Conservation (phyloP, 192 early-diverging fungal genomes). For the Dispira simplex region DNA sequence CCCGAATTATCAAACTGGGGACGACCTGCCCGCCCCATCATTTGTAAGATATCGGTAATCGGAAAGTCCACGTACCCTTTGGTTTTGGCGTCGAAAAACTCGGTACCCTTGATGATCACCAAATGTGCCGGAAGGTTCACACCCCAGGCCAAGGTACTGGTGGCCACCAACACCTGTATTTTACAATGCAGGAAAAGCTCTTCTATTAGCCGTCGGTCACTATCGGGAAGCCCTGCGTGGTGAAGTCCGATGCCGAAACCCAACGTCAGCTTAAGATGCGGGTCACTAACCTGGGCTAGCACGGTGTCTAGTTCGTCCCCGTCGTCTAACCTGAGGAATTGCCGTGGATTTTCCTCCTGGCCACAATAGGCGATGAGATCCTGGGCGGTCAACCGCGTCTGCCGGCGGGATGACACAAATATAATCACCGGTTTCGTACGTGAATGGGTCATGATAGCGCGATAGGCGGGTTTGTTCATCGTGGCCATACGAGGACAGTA, state of each 20-base stretch:
- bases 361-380: constrained; percentile 90
- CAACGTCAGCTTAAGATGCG: constrained; percentile 57
- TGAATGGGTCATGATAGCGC: constrained; percentile 89
- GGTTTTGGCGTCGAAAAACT: constrained; percentile 86
- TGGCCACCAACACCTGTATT: constrained; percentile 94
- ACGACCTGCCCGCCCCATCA: constrained; percentile 96
- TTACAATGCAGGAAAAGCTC: constrained; percentile 88
- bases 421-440: constrained; percentile 88
- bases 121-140: constrained; percentile 95
- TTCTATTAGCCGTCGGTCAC: constrained; percentile 76
- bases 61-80: constrained; percentile 91
- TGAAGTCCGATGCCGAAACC: constrained; percentile 96
- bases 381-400: constrained; percentile 91
- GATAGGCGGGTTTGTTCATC: constrained; percentile 97
- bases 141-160: constrained; percentile 94
- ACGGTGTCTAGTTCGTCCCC: constrained; percentile 53
- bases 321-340: constrained; percentile 77
- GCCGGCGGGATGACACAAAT: constrained; percentile 94
- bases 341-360: constrained; percentile 80
- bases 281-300: constrained; percentile 59
- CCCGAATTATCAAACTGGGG: constrained; percentile 93
- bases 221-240: constrained; percentile 86
- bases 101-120: constrained; percentile 96
- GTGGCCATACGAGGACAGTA: constrained; percentile 97
- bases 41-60: constrained; percentile 95